phyloP scores from a whole-genome alignment of 768 basidiomycete species.

The Boletus rubroflammeus region DNA sequence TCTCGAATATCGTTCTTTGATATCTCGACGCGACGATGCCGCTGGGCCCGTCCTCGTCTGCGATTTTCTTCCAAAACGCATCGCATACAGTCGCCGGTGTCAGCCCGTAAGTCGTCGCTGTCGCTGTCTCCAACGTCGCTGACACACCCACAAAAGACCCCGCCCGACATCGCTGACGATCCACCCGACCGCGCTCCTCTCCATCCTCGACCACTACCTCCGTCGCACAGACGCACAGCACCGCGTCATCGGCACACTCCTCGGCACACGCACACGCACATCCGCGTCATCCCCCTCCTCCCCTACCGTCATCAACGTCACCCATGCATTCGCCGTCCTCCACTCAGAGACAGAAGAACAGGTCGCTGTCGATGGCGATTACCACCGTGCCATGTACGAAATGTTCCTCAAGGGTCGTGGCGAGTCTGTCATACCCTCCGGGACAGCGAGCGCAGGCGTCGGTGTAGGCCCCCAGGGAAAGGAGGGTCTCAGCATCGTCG shows the following conservation, averaged over 20 bases:
- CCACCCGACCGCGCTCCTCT: constrained; percentile 89
- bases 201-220: constrained; percentile 95
- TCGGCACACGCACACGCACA: constrained; percentile 66
- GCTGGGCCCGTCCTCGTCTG: constrained; percentile 45
- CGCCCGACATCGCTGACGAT: constrained; percentile 73
- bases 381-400: constrained; percentile 91
- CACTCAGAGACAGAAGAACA: constrained; percentile 91
- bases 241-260: constrained; percentile 92
- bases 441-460: constrained; percentile 13
- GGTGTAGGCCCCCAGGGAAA: constrained; percentile 22
- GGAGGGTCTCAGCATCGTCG: constrained; percentile 87
- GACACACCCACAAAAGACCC: constrained; percentile 42
- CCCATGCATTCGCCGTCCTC: constrained; percentile 85
- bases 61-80: constrained; percentile 38
- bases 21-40: constrained; percentile 39
- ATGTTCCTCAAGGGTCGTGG: constrained; percentile 63
- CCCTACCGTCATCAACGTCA: constrained; percentile 55
- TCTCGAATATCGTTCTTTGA: constrained; percentile 4
- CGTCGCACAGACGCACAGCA: constrained; percentile 77
- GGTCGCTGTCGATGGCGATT: constrained; percentile 95
- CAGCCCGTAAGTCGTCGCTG: constrained; percentile 32
- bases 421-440: constrained; percentile 37
- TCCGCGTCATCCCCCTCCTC: constrained; percentile 24
- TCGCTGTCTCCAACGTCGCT: not conserved
- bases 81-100: constrained; percentile 28